Evolutionary conservation across 2,329 filamentous ascomycete genomes (phyloP).

Genomic region (Myriosclerotinia duriaeana): DNA sequence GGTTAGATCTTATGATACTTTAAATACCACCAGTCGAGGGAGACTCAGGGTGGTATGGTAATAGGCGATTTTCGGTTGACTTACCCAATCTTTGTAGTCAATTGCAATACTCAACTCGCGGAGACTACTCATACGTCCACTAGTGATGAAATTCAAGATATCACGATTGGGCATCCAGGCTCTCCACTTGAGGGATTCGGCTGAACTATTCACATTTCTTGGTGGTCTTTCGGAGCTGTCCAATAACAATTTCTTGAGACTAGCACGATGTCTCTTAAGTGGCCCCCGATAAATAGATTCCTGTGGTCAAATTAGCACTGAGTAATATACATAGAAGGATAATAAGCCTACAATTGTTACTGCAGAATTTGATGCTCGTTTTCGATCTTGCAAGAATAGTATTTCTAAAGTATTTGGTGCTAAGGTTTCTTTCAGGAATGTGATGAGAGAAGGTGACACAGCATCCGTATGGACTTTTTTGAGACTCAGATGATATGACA

Average conservation of each 20-base stretch:
- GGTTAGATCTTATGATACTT: conserved; percentile 14
- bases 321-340: neutral
- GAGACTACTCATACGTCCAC: conserved; percentile 70
- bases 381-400: conserved; percentile 71
- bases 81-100: conserved; percentile 76
- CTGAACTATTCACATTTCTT: conserved; percentile 41
- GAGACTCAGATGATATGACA: conserved; percentile 63
- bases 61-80: conserved; percentile 36
- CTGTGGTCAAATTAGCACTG: conserved; percentile 27
- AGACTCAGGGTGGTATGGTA: neutral
- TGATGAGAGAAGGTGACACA: conserved; percentile 66
- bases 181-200: conserved; percentile 54
- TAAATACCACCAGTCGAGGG: neutral
- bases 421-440: conserved; percentile 74
- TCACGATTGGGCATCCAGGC: conserved; percentile 72
- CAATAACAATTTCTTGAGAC: conserved; percentile 70
- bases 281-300: conserved; percentile 70
- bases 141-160: conserved; percentile 70
- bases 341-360: conserved; percentile 54
- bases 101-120: conserved; percentile 71
- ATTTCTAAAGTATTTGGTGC: conserved; percentile 78
- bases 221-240: conserved; percentile 63
- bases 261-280: conserved; percentile 67
- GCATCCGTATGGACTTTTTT: conserved; percentile 75
- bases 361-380: conserved; percentile 49